These are phyloP conservation scores for Phaseolus lunatus DNA, from an alignment of 306 rosid genomes.

Conservation along the genomic window DNA sequence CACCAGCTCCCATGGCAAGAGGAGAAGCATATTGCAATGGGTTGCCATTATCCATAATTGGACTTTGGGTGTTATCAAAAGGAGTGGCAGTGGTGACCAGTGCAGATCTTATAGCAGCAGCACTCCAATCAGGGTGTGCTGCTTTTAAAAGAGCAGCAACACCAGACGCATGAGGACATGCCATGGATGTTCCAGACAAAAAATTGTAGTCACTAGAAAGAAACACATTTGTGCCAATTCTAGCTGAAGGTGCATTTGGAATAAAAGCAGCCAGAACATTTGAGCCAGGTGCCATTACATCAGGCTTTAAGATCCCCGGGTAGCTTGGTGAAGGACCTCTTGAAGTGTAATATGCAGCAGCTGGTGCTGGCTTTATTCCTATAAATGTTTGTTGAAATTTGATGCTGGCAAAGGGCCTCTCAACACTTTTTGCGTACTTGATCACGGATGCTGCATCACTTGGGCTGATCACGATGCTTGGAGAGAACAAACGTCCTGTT, in stretches of 20 bases:
- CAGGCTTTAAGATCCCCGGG: constrained; percentile 57
- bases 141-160: constrained; percentile 55
- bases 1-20: constrained; percentile 64
- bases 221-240: constrained; percentile 43
- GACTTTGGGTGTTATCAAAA: constrained; percentile 45
- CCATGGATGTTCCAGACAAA: constrained; percentile 67
- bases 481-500: constrained; percentile 32
- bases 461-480: constrained; percentile 53
- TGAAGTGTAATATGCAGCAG: constrained; percentile 54
- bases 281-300: constrained; percentile 66
- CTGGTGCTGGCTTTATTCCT: constrained; percentile 55
- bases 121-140: constrained; percentile 60
- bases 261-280: constrained; percentile 57
- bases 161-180: constrained; percentile 67
- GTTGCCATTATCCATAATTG: constrained; percentile 39
- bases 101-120: constrained; percentile 63
- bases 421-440: constrained; percentile 38
- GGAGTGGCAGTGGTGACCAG: constrained; percentile 61
- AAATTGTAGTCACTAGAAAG: constrained; percentile 46
- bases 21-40: constrained; percentile 53
- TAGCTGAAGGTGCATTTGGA: constrained; percentile 27
- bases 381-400: constrained; percentile 51
- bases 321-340: constrained; percentile 61
- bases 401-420: constrained; percentile 41
- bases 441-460: constrained; percentile 45